Base-by-base conservation (phyloP, 805 yeast genomes). In the Saccharomyces mikatae region DNA sequence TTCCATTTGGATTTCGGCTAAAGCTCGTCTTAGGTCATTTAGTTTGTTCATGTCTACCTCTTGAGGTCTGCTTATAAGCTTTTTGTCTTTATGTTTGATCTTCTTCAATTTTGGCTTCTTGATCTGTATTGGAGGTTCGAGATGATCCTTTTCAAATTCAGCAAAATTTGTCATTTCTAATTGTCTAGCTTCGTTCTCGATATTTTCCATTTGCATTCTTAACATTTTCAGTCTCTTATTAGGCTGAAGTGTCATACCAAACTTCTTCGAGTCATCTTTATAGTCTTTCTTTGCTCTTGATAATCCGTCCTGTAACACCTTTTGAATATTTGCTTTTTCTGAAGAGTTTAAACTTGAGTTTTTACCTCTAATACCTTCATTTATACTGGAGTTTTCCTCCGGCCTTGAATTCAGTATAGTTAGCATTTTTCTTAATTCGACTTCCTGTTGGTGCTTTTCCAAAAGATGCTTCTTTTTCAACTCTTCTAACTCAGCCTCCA, bases 131-230 rank as follows among this genome's bases (percentile, higher is more conserved):
- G 64, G 60, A 4, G 61, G 50, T 14, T 62, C 59, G 6, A 54
- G 48, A 11, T 51, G 30, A 50, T 55, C 56, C 51, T 66, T 58
- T 57, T 71, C 60, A 54, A 58, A 58, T 31, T 82, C 87, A 28
- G 80, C 84, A 62, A 89, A 90, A 60, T 89, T 94, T 22, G 87
- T 86, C 80, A 82, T 84, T 67, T 92, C 97, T 55, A 92, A 76
- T 63, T 86, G 87, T 56, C 95, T 74, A 0, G 97, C 97, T 73
- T 88, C 87, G 49, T 80, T 79, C 65, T 88, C 96, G 52, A 91
- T 76, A 58, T 81, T 84, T 56, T 87, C 95, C 96, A 89, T 89
- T 65, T 85, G 80, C 62, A 85, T 88, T 53, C 96, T 76, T 61
- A 91, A 75, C 47, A 81, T 84, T 56, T 94, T 77, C 51, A 90